Percentiles rank a stretch among this genome's conserved stretches.
These are phyloP conservation scores for Solanum dulcamara DNA, from an alignment of 257 asterid species.

Conservation along the genomic window DNA sequence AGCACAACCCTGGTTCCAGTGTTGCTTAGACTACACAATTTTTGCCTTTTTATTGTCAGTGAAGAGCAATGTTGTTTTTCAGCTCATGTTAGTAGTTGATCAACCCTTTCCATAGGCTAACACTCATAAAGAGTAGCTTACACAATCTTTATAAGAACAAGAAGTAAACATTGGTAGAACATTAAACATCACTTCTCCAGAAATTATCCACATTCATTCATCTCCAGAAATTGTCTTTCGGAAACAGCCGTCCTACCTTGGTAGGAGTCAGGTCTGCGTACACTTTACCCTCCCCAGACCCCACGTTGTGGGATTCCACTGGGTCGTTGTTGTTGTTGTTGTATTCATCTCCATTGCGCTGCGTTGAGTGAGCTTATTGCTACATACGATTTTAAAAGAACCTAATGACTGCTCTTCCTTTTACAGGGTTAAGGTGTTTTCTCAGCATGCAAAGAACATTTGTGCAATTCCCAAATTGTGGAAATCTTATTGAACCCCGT, in stretches of 20 bases:
- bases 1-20: not conserved
- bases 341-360: not conserved
- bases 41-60: not conserved
- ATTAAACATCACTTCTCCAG: not conserved
- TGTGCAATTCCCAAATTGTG: not conserved
- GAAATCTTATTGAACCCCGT: not conserved
- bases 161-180: not conserved
- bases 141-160: not conserved
- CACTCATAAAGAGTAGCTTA: not conserved
- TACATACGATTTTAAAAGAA: not conserved
- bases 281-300: too few relatives aligned
- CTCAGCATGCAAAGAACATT: not conserved
- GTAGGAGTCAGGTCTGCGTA: too few relatives aligned
- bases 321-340: too few relatives aligned
- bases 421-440: not conserved
- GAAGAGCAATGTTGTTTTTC: not conserved
- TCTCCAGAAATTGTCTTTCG: too few relatives aligned
- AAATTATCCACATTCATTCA: not conserved
- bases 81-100: not conserved
- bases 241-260: too few relatives aligned
- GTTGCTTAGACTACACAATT: not conserved
- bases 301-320: too few relatives aligned
- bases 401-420: not conserved
- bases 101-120: not conserved
- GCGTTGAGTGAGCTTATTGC: not conserved